These are phyloP conservation scores for Nakazawaea ishiwadae DNA, from an alignment of 805 yeast species.

Conservation along the genomic window DNA sequence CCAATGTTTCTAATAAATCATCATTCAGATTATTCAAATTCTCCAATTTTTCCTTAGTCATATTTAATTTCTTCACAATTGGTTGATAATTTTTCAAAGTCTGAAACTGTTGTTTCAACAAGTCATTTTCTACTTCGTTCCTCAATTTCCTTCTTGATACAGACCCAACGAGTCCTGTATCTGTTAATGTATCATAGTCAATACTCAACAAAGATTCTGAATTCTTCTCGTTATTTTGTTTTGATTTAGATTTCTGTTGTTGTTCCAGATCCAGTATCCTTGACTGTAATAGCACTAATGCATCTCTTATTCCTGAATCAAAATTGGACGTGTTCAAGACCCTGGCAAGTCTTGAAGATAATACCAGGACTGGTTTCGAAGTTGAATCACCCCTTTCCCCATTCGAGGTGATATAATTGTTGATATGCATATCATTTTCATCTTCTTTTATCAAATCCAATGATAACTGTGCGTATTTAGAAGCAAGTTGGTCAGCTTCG, in stretches of 20 bases:
- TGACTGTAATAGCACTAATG: conserved; percentile 21
- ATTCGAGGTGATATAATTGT: not conserved
- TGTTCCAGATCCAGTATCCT: conserved; percentile 27
- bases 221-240: conserved; percentile 18
- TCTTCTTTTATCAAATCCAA: conserved; percentile 29
- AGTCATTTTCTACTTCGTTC: conserved; percentile 55
- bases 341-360: conserved; percentile 43
- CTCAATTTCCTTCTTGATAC: conserved; percentile 56
- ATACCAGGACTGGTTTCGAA: conserved; percentile 14
- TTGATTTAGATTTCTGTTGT: conserved; percentile 26
- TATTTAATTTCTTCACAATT: conserved; percentile 35
- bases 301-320: conserved; percentile 31
- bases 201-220: conserved; percentile 16
- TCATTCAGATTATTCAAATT: conserved; percentile 21
- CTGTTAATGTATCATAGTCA: conserved; percentile 32
- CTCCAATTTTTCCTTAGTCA: conserved; percentile 24
- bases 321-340: conserved; percentile 42
- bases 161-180: conserved; percentile 50
- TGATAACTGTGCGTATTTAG: conserved; percentile 45
- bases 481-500: conserved; percentile 25
- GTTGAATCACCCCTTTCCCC: conserved; percentile 3
- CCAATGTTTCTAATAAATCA: conserved; percentile 21
- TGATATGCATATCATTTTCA: not conserved
- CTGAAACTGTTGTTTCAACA: conserved; percentile 51
- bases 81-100: conserved; percentile 40